Evolutionary conservation across 2,329 filamentous ascomycete genomes (phyloP).

Genomic region (Epichloe gansuensis): DNA sequence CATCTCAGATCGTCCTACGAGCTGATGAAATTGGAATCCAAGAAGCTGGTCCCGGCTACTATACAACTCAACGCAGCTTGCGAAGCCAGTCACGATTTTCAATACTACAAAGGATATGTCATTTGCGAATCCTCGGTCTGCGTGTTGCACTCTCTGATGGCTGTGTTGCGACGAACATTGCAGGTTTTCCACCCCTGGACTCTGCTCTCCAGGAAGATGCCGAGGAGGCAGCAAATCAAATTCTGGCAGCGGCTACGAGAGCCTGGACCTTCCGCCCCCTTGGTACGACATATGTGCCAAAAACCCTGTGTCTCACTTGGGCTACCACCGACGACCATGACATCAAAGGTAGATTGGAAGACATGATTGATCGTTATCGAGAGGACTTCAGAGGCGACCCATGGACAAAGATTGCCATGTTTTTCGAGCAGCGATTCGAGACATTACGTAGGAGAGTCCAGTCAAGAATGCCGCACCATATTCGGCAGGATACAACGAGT

Average conservation of each 20-base stretch:
- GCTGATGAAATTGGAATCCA: constrained; percentile 3
- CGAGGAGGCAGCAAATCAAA: background rate
- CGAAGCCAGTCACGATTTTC: background rate
- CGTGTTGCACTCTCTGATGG: constrained; percentile 5
- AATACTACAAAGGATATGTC: constrained; percentile 5
- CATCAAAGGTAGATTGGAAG: background rate
- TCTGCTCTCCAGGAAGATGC: background rate
- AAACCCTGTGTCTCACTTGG: constrained; percentile 4
- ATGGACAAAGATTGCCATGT: constrained; percentile 3
- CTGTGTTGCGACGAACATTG: constrained; percentile 3
- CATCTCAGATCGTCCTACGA: constrained; percentile 2
- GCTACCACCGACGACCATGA: constrained; percentile 3
- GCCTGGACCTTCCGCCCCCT: constrained; percentile 6
- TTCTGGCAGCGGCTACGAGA: constrained; percentile 2
- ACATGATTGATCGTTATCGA: constrained; percentile 5
- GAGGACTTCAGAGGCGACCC: constrained; percentile 4
- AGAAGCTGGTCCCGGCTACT: constrained; percentile 1
- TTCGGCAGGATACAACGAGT: constrained; percentile 1
- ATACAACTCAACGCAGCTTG: constrained; percentile 1
- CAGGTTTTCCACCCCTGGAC: constrained; percentile 2
- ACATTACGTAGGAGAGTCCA: background rate
- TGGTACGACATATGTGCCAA: constrained; percentile 4
- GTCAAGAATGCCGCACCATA: background rate
- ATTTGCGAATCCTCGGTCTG: constrained; percentile 6
- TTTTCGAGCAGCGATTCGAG: constrained; percentile 4